Evolutionary conservation across 345 rosid species (phyloP), one percentile per base, ranked within the genome.

Genomic region (Schrenkiella parvula): DNA sequence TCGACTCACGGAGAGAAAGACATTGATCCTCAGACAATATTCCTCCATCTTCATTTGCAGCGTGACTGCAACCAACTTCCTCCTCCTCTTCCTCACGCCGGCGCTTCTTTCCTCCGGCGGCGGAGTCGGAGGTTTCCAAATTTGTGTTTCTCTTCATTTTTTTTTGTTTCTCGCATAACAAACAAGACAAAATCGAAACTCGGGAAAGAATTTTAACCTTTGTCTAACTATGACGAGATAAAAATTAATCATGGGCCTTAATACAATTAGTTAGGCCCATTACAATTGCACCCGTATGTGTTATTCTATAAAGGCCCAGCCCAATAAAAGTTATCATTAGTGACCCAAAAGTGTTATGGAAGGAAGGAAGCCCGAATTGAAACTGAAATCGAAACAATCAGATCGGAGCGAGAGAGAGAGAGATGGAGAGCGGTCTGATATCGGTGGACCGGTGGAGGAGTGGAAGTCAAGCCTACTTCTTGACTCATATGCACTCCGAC

Each of bases 401-500:
- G 15, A 47, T 42, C 26, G 9, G 29, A 48, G 13, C 2, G 28
- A 11, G 22, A 1, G 57, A n/a, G 28, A 11, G 22, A 1, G 57
- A n/a, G 42, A 91, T 91, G 93, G 96, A 89, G 80, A 78, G 75
- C 44, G 90, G 90, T 13, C 68, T 92, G 63, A 80, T 92, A 65
- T 88, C 92, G 51, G 91, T 89, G 63, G 95, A 92, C 51, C 84
- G 85, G 60, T 92, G 91, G 92, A 67, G 72, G 18, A 83, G 59
- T 3, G 86, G 85, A 6, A 88, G 96, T 78, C 89, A 87, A 35
- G 87, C 80, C 1, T 89, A 92, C 83, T 89, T 89, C 82, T 68
- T 88, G 58, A 89, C 92, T 9, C 95, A 89, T 79, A 78, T 89
- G 46, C 91, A 86, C 87, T 56, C 87, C 34, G 98, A 89, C 28